Percentiles rank a stretch among this genome's conserved stretches.
These are phyloP conservation scores for Hypoxylon sp. DNA, from an alignment of 2,329 filamentous ascomycete species.

Conservation along the genomic window DNA sequence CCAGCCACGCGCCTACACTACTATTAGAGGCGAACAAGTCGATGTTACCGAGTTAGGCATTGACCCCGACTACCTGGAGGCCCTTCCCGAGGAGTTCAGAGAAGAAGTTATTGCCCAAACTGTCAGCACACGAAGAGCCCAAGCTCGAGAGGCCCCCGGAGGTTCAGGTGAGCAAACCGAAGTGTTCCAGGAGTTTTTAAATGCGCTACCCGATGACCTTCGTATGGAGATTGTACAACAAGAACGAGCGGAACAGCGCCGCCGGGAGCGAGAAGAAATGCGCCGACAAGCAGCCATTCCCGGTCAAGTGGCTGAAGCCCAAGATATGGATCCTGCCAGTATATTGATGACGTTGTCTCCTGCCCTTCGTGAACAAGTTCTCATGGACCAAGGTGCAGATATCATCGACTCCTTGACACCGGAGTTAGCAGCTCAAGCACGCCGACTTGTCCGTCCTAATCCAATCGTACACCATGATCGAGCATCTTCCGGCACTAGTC, in stretches of 20 bases:
- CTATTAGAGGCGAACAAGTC: conserved; percentile 86
- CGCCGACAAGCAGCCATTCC: conserved; percentile 75
- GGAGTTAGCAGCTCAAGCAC: conserved; percentile 88
- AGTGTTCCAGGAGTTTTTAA: conserved; percentile 93
- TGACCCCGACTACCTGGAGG: conserved; percentile 93
- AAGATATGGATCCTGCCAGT: conserved; percentile 91
- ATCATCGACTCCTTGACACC: conserved; percentile 87
- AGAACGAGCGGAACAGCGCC: conserved; percentile 89
- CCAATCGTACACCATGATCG: conserved; percentile 57
- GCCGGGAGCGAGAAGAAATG: conserved; percentile 86
- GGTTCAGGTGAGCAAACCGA: conserved; percentile 82
- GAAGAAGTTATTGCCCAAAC: conserved; percentile 97
- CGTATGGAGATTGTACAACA: conserved; percentile 92
- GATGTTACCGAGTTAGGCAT: conserved; percentile 97
- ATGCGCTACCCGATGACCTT: conserved; percentile 91
- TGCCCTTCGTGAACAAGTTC: conserved; percentile 84
- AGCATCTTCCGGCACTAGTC: conserved; percentile 57
- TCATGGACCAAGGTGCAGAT: conserved; percentile 93
- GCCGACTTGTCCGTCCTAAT: conserved; percentile 70
- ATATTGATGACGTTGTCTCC: conserved; percentile 93
- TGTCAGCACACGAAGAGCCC: conserved; percentile 83
- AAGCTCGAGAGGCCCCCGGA: conserved; percentile 77
- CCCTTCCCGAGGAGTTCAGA: conserved; percentile 95
- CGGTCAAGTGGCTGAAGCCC: conserved; percentile 65
- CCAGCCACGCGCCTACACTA: conserved; percentile 80